Evolutionary conservation across 2,329 filamentous ascomycete species (phyloP), one percentile per base, ranked within the genome.

Genomic region (Colletotrichum australisinense): DNA sequence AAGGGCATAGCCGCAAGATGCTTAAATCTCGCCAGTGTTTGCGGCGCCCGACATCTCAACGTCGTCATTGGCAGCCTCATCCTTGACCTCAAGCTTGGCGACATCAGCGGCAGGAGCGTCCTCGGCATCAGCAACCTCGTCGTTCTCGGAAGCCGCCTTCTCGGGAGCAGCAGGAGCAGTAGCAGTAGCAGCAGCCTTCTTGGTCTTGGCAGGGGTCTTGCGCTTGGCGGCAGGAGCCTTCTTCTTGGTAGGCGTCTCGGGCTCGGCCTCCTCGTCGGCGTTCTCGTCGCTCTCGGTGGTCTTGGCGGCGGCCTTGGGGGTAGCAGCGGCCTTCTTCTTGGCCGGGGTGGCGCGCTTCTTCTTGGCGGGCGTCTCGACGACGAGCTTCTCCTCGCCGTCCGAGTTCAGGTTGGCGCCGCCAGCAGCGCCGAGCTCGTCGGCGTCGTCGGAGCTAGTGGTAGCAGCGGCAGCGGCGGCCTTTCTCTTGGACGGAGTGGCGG

Each of bases 241-340:
- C 38, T 68, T 71, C 74, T 75, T 75, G n/a, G 42, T 58, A 1
- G 74, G 74, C 0, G 74, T 75, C 6, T 62, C 74, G 1, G 55
- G 42, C 12, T 53, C 30, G 8, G 4, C 46, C 1, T 52, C 46
- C 14, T 73, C 67, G 9, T 69, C 66, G 6, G 24, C 62, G n/a
- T 52, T 49, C 24, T 59, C 65, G 4, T 58, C 70, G 5, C 38
- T 59, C 12, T 63, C 66, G 9, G 38, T 42, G 2, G 38, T 42
- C 3, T 35, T 52, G 16, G 42, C 35, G 26, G 32, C 53, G 16
- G n/a, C 56, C 5, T 56, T 8, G 19, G 28, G 52, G 5, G 56
- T 12, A 2, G 52, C 14, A 4, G 63, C 58, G 2, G 63, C 24
- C 24, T 56, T 63, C 65, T 75, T 75, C 49, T 73, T 73, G 1